Conservation (phyloP, 495 filamentous ascomycete species). For the Chaetomium tenue region DNA sequence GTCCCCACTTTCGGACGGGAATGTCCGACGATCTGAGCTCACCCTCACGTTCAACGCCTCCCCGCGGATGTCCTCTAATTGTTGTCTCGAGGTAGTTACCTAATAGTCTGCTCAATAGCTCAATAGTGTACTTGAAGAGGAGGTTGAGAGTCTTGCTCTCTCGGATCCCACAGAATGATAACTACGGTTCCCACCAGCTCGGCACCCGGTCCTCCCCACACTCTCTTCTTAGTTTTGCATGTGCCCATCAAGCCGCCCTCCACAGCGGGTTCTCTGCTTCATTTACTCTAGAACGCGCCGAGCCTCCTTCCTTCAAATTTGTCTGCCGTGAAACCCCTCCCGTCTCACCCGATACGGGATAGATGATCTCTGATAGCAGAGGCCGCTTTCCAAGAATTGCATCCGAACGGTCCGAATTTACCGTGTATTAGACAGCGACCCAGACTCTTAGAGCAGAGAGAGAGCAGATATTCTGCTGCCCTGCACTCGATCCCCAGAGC, state of each 20-base stretch:
- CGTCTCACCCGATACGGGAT: neutral
- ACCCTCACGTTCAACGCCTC: neutral
- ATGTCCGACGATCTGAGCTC: neutral
- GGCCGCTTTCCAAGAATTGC: neutral
- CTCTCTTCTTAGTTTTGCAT: neutral
- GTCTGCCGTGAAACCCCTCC: neutral
- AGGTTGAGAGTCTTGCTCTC: too few species aligned
- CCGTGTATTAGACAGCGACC: neutral
- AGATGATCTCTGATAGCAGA: neutral
- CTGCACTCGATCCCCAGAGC: neutral
- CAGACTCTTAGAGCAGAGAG: neutral
- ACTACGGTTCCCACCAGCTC: neutral
- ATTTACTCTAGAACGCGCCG: neutral
- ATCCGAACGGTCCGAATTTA: neutral
- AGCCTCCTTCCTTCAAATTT: neutral
- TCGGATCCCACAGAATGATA: conserved; percentile 5
- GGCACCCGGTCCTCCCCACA: neutral
- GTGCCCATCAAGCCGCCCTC: neutral
- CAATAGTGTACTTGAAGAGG: too few species aligned
- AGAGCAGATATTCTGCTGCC: too few species aligned
- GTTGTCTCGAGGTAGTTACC: neutral
- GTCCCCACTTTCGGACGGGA: neutral
- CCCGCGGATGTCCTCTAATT: neutral
- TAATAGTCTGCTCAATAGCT: too few species aligned
- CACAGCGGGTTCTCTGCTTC: neutral